Conservation (phyloP, 495 filamentous ascomycete species). For the Lophiotrema nucula region DNA sequence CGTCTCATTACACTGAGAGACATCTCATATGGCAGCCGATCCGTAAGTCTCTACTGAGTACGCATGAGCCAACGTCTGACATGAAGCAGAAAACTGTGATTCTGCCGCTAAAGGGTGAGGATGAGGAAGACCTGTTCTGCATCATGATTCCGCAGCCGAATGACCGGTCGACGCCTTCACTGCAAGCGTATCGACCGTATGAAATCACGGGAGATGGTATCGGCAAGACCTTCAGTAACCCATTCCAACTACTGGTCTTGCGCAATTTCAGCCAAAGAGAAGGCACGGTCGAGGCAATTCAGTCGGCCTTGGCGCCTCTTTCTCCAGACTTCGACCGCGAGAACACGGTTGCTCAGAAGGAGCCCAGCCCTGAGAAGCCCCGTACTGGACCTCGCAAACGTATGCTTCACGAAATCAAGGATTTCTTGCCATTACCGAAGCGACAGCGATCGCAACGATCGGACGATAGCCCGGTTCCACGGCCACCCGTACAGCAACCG, state of each 20-base stretch:
- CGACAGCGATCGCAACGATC: no score
- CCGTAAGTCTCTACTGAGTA: not conserved
- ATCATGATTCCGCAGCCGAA: slow-evolving; percentile 1
- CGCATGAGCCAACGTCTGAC: not conserved
- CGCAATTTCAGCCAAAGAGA: not conserved
- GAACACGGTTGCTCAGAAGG: not conserved
- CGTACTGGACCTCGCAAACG: no score
- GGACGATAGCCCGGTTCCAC: no score
- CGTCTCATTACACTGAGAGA: not conserved
- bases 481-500: no score
- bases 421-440: no score
- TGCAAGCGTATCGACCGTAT: not conserved
- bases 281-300: not conserved
- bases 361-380: no score
- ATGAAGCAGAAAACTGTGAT: not conserved
- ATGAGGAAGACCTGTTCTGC: slow-evolving; percentile 7
- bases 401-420: no score
- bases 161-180: not conserved
- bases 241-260: not conserved
- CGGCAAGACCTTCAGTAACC: not conserved
- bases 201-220: not conserved
- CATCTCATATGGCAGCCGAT: not conserved
- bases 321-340: no score
- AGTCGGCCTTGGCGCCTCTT: no score
- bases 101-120: not conserved